Conservation (phyloP, 2,329 filamentous ascomycete genomes). For the Cytospora chrysosperma region DNA sequence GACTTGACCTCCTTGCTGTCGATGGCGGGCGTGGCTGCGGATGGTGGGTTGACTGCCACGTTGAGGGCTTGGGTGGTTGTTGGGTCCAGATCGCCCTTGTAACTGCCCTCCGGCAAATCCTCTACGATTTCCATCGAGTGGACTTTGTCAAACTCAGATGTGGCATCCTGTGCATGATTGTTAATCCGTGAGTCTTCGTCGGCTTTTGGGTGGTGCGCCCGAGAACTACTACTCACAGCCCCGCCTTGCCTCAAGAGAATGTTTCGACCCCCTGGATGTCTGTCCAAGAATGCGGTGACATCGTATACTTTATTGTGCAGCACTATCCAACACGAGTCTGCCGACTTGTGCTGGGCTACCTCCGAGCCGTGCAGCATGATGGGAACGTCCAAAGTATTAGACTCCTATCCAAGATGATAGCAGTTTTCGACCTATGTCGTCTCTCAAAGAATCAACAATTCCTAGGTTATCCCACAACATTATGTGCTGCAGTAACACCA, state of each 20-base stretch:
- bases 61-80: slow-evolving; percentile 29
- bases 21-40: slow-evolving; percentile 2
- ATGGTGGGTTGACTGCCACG: slow-evolving; percentile 11
- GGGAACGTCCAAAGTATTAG: background rate
- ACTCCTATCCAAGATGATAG: background rate
- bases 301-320: slow-evolving; percentile 36
- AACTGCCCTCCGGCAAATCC: slow-evolving; percentile 33
- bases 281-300: slow-evolving; percentile 37
- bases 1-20: slow-evolving; percentile 27
- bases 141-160: slow-evolving; percentile 33
- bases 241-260: slow-evolving; percentile 34
- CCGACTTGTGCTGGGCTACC: slow-evolving; percentile 35
- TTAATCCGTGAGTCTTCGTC: background rate
- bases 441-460: background rate
- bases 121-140: slow-evolving; percentile 33
- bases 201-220: background rate
- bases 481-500: background rate
- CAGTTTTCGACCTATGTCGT: background rate
- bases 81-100: slow-evolving; percentile 31
- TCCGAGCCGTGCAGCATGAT: slow-evolving; percentile 33
- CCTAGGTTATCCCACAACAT: background rate
- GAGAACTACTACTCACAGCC: slow-evolving; percentile 27
- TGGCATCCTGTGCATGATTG: slow-evolving; percentile 31
- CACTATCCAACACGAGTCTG: slow-evolving; percentile 40
- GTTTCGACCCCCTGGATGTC: slow-evolving; percentile 34